Evolutionary conservation across 2,329 filamentous ascomycete species (phyloP), one percentile per base, ranked within the genome.

Genomic region (Piedraia hortae): DNA sequence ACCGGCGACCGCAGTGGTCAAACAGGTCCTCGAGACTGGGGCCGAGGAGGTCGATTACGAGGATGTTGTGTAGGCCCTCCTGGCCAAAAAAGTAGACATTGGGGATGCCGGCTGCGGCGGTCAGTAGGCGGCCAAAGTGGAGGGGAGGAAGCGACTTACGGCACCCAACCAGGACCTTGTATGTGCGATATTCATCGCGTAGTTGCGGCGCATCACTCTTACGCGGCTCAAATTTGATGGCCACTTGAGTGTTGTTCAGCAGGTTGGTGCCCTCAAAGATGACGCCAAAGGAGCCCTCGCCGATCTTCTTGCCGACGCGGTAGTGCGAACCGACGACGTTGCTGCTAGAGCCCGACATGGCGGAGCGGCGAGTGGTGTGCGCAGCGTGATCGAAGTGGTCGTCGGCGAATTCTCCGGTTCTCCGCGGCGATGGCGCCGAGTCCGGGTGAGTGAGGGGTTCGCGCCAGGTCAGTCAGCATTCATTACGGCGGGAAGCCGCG

Each of bases 11-110:
- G 54, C 82, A 97, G 50, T 89, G 78, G 44, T 97, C 82, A 44
- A 97, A 97, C 10, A 97, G 62, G 43, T 97, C 82, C 46, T 97
- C 82, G 28, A 97, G 59, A 31, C 78, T 90, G 23, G 82, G 82
- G 9, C 82, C 82, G 12, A 97, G 67, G 18, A 97, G 59, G 50
- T 97, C 82, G 40, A 93, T 93, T 36, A 97, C 82, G 22, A 97
- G 68, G 35, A 93, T 93, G 53, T 97, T 93, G 57, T 97, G 85
- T 14, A 93, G 68, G 37, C 82, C 85, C 50, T 93, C 82, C 45
- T 97, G 85, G 30, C 85, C 85, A 37, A 93, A 97, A 53, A 93
- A 97, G 55, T 93, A 93, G 41, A 97, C 85, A 62, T 93, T 93
- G 40, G 85, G 85, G 36, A 97, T 93, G 40, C 85, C 85, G 40